phyloP scores from a whole-genome alignment of 352 stramenopile species.

The Phytophthora tentaculata region DNA sequence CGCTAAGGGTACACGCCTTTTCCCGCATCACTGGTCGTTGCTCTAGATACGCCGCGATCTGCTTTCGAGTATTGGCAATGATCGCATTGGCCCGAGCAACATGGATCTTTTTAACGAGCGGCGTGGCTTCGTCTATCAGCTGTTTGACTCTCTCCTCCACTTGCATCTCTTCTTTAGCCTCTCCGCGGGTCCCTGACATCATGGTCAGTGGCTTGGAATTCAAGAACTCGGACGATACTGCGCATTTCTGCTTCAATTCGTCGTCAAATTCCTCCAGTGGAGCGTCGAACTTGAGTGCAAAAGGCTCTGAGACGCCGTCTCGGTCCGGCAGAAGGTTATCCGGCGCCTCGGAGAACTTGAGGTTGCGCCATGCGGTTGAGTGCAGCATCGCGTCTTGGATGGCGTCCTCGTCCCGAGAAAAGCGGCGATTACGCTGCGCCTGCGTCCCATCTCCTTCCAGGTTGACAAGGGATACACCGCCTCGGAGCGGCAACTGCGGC shows the following conservation, averaged over 20 bases:
- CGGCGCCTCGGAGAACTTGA: constrained; percentile 41
- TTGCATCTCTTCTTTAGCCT: constrained; percentile 29
- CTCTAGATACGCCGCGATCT: constrained; percentile 49
- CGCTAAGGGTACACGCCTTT: constrained; percentile 24
- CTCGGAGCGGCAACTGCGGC: constrained; percentile 26
- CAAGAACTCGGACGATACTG: constrained; percentile 27
- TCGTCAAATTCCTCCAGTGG: constrained; percentile 52
- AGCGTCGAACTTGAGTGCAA: constrained; percentile 40
- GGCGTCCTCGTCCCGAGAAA: constrained; percentile 44
- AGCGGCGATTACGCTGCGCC: constrained; percentile 24
- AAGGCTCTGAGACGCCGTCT: constrained; percentile 37
- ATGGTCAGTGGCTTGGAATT: constrained; percentile 31
- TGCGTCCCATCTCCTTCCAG: constrained; percentile 23
- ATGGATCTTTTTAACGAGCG: constrained; percentile 47
- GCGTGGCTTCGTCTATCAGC: constrained; percentile 50
- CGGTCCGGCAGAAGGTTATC: constrained; percentile 50
- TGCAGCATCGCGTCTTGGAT: constrained; percentile 55
- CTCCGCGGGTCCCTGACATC: constrained; percentile 25
- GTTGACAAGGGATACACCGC: constrained; percentile 28
- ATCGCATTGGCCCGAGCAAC: constrained; percentile 34
- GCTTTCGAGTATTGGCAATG: constrained; percentile 45
- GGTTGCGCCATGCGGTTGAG: constrained; percentile 69
- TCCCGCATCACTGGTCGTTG: constrained; percentile 38
- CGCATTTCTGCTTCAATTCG: constrained; percentile 39
- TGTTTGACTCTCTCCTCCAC: constrained; percentile 40